phyloP scores from a whole-genome alignment of 2,329 filamentous ascomycete genomes.

The Emericellopsis cladophorae region DNA sequence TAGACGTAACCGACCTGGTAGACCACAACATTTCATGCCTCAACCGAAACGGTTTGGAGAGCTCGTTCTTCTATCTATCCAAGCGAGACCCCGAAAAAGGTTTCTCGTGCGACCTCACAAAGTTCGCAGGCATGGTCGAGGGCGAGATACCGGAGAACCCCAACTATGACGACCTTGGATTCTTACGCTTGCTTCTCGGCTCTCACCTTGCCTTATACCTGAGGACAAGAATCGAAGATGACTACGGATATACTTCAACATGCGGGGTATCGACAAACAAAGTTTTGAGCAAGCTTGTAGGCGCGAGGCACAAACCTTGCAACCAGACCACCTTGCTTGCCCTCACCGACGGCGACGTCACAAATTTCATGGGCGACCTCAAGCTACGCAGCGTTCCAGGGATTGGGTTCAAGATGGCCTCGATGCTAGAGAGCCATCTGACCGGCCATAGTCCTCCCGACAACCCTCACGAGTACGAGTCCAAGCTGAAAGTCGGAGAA shows the following conservation, averaged over 20 bases:
- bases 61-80: slow-evolving; percentile 73
- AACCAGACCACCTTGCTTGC: slow-evolving; percentile 76
- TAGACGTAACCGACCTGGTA: slow-evolving; percentile 79
- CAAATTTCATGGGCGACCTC: slow-evolving; percentile 60
- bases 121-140: slow-evolving; percentile 48
- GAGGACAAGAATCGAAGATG: slow-evolving; percentile 56
- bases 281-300: slow-evolving; percentile 71
- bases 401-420: slow-evolving; percentile 58
- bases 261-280: slow-evolving; percentile 85
- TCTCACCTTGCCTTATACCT: slow-evolving; percentile 72
- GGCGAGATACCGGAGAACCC: slow-evolving; percentile 9
- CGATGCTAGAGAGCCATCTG: slow-evolving; percentile 42
- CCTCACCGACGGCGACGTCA: slow-evolving; percentile 42
- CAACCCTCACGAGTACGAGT: slow-evolving; percentile 21
- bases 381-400: slow-evolving; percentile 74
- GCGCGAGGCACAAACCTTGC: slow-evolving; percentile 73
- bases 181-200: slow-evolving; percentile 56
- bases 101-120: slow-evolving; percentile 64
- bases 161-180: slow-evolving; percentile 23
- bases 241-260: slow-evolving; percentile 76
- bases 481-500: slow-evolving; percentile 48
- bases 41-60: slow-evolving; percentile 47
- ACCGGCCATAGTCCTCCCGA: slow-evolving; percentile 16
- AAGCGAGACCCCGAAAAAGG: slow-evolving; percentile 63
- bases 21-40: slow-evolving; percentile 66